phyloP scores from a whole-genome alignment of 2,329 filamentous ascomycete species.

The Aspergillus udagawae region DNA sequence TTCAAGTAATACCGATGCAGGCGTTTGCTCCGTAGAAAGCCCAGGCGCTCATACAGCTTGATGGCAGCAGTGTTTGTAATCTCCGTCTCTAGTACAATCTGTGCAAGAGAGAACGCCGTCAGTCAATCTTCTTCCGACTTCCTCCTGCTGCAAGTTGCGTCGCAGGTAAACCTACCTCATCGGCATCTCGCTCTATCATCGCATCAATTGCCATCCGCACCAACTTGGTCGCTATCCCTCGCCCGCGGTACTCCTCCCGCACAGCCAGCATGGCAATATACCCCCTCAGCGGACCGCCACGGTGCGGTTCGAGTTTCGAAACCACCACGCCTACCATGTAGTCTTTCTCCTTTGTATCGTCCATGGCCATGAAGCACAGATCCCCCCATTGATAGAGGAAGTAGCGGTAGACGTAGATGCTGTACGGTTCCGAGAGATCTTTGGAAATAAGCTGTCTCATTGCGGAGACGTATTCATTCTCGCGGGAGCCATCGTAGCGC shows the following conservation, averaged over 20 bases:
- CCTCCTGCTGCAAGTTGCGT: not conserved
- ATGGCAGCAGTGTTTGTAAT: constrained; percentile 87
- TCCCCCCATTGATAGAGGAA: constrained; percentile 98
- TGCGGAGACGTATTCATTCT: constrained; percentile 68
- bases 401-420: constrained; percentile 98
- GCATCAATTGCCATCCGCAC: constrained; percentile 88
- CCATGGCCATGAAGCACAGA: constrained; percentile 79
- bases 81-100: constrained; percentile 91
- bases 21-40: constrained; percentile 88
- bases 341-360: constrained; percentile 37
- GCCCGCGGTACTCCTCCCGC: constrained; percentile 70
- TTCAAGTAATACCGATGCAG: constrained; percentile 95
- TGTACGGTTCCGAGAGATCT: constrained; percentile 95
- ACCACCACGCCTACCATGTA: constrained; percentile 82
- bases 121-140: not conserved
- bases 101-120: not conserved
- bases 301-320: constrained; percentile 88
- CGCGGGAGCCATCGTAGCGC: constrained; percentile 57
- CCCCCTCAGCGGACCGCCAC: constrained; percentile 78
- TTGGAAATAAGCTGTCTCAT: constrained; percentile 93
- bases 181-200: constrained; percentile 78
- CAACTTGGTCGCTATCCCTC: constrained; percentile 81
- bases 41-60: constrained; percentile 86
- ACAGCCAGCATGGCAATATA: constrained; percentile 99
- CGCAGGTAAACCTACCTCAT: constrained; percentile 56